Evolutionary conservation across 2,329 filamentous ascomycete genomes (phyloP), one percentile per base, ranked within the genome.

Genomic region (Grosmannia huntii): DNA sequence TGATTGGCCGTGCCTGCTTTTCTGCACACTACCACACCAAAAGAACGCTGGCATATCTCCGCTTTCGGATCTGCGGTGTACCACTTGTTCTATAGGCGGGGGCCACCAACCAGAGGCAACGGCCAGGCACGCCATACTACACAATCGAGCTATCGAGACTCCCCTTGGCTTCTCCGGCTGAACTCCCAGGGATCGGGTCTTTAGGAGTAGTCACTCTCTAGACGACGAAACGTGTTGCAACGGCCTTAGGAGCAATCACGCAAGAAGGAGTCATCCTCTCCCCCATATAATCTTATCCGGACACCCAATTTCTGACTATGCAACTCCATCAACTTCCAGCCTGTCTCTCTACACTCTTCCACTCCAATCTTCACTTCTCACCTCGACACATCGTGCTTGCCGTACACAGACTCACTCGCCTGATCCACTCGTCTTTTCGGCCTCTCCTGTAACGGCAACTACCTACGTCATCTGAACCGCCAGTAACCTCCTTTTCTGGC

Each of bases 21-120:
- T 55, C 44, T 23, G 31, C 44, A 48, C 49, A 28, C 28, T 28
- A 28, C 28, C 28, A 28, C 28, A 31, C 25, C 11, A 49, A 21
- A 23, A 12, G 31, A 9, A 33, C 31, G 9, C 21, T 19, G 36
- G 36, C 53, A 12, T 51, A 57, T 57, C 55, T 57, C 55, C 55
- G 55, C 55, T 57, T 52, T 57, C 56, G 56, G 56, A 53, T 53
- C 49, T 21, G 49, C 27, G 23, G 31, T 44, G 33, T 41, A 21
- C 21, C 28, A 4, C 36, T 38, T 14, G 36, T 38, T 16, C 36
- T 14, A 38, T 38, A 14, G 46, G 23, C 21, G 46, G 46, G 23
- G 23, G 41, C 38, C 41, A 48, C 53, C 53, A 55, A 55, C 53
- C 53, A 55, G 53, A 46, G 53, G 27, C 41, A 31, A 9, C 23